These are phyloP conservation scores for Puccinellia tenuiflora DNA, from an alignment of 176 grass and related monocot genomes.

Conservation along the genomic window DNA sequence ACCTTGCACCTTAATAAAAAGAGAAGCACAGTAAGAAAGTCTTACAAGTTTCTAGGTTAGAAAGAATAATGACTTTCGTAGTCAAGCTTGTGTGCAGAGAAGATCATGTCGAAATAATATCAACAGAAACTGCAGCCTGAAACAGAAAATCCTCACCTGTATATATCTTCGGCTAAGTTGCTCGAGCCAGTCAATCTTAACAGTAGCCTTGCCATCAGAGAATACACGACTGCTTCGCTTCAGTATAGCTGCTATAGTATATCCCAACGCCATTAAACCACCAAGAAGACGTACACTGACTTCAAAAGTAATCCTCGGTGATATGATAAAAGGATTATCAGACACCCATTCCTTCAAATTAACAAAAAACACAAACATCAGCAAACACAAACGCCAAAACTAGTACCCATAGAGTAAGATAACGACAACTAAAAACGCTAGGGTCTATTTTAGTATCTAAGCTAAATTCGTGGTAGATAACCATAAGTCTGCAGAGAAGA, in stretches of 20 bases:
- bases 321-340: slow-evolving; percentile 96
- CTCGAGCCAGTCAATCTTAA: slow-evolving; percentile 95
- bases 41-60: background rate
- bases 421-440: background rate
- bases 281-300: slow-evolving; percentile 97
- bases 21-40: slow-evolving; percentile 2
- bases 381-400: background rate
- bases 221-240: slow-evolving; percentile 87
- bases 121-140: slow-evolving; percentile 1
- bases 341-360: slow-evolving; percentile 84
- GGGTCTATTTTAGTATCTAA: background rate
- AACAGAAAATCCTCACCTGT: slow-evolving; percentile 55
- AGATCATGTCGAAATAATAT: background rate
- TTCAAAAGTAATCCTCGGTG: slow-evolving; percentile 98
- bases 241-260: slow-evolving; percentile 92
- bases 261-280: slow-evolving; percentile 95
- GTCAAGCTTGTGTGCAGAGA: background rate
- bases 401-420: background rate
- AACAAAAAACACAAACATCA: slow-evolving; percentile 6
- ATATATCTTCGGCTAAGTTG: slow-evolving; percentile 79
- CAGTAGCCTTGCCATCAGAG: slow-evolving; percentile 77
- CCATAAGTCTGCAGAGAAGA: background rate
- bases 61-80: background rate
- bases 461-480: background rate
- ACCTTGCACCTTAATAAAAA: slow-evolving; percentile 74